A percentile compares a stretch with the other conserved stretches of the same genome.
phyloP scores from a whole-genome alignment of 2,329 filamentous ascomycete species.

The Scedosporium minutisporum region DNA sequence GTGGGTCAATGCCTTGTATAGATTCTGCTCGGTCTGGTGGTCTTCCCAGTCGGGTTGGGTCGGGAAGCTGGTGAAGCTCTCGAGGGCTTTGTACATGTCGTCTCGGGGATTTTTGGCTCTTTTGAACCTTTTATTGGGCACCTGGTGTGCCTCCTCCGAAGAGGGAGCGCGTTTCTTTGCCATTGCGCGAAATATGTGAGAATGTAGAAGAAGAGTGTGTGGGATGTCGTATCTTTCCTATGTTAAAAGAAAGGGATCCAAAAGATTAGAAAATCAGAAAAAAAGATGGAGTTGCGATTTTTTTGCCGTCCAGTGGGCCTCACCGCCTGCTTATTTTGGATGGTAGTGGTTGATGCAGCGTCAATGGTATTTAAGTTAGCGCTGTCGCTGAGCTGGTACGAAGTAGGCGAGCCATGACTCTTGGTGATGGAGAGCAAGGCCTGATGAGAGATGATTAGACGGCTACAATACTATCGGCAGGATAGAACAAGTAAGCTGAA shows the following conservation, averaged over 20 bases:
- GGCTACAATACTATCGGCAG: no score
- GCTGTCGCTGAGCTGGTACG: no score
- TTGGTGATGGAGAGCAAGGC: no score
- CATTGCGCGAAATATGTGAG: neutral
- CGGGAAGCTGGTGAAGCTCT: conserved; percentile 2
- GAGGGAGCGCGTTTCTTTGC: conserved; percentile 1
- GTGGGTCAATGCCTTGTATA: conserved; percentile 5
- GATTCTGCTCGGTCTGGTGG: conserved; percentile 1
- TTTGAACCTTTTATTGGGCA: conserved; percentile 3
- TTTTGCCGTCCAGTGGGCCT: conserved; percentile 5
- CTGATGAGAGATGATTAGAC: no score
- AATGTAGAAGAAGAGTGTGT: neutral
- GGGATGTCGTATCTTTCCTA: neutral
- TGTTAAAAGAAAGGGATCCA: neutral
- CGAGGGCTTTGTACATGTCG: conserved; percentile 5
- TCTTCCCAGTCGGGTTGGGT: conserved; percentile 2
- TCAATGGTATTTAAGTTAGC: no score
- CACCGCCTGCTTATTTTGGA: neutral
- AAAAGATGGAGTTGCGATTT: neutral
- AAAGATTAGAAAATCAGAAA: neutral
- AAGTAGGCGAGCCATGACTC: no score
- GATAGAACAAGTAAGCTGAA: no score
- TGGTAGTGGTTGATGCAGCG: neutral
- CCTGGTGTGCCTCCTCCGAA: neutral
- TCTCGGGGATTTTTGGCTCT: conserved; percentile 6